A percentile compares a stretch with the other conserved stretches of the same genome.
Conservation (phyloP, 495 filamentous ascomycete species). For the Astrothelium macrocarpum region DNA sequence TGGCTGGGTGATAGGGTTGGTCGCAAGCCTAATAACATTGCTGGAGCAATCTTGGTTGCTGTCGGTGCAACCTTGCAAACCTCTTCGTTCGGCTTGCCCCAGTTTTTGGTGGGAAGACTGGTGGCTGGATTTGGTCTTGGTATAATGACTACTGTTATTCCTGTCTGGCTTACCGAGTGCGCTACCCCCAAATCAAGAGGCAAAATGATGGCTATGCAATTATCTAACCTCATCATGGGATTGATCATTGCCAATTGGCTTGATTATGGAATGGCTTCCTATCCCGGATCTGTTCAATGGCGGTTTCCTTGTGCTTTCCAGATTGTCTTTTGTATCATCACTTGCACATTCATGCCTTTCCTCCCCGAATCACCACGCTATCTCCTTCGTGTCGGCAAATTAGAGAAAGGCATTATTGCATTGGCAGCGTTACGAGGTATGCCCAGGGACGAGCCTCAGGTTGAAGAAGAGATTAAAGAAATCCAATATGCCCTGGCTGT, state of each 20-base stretch:
- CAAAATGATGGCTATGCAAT: constrained; percentile 19
- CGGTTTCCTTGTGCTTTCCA: constrained; percentile 17
- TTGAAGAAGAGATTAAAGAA: constrained; percentile 15
- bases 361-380: constrained; percentile 18
- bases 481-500: constrained; percentile 18
- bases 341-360: constrained; percentile 12
- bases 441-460: constrained; percentile 6
- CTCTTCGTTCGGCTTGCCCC: constrained; percentile 12
- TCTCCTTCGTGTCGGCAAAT: constrained; percentile 7
- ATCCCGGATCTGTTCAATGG: constrained; percentile 16
- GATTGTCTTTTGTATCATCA: constrained; percentile 15
- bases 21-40: constrained; percentile 14
- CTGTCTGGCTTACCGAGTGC: constrained; percentile 18
- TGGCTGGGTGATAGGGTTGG: constrained; percentile 14
- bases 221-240: constrained; percentile 17
- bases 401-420: constrained; percentile 6
- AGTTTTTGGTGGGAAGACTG: constrained; percentile 18
- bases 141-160: constrained; percentile 16
- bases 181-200: constrained; percentile 14
- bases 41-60: constrained; percentile 13
- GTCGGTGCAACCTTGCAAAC: constrained; percentile 15
- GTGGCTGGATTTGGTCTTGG: constrained; percentile 18
- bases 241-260: constrained; percentile 20
- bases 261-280: constrained; percentile 18
- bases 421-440: constrained; percentile 17